These are phyloP conservation scores for Entoloma clypeatum DNA, from an alignment of 1,284 basidiomycete species.

Conservation along the genomic window DNA sequence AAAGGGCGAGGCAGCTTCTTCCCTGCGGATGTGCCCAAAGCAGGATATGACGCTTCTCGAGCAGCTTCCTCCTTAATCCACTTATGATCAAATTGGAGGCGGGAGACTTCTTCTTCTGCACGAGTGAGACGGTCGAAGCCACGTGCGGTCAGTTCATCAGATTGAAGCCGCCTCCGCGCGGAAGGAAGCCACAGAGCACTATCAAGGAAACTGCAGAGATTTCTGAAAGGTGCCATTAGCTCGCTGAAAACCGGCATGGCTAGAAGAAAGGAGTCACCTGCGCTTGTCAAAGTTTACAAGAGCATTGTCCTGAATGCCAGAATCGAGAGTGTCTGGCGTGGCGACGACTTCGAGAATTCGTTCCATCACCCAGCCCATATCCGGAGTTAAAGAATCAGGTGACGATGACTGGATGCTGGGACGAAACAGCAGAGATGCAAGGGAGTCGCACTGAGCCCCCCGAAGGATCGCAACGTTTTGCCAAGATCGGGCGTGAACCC, in stretches of 20 bases:
- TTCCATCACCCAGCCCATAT: conserved; percentile 79
- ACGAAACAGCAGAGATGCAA: conserved; percentile 51
- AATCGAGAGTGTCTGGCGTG: conserved; percentile 66
- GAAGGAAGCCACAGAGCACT: conserved; percentile 43
- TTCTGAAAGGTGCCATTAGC: conserved; percentile 41
- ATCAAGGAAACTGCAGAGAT: conserved; percentile 60
- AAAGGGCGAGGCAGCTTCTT: conserved; percentile 65
- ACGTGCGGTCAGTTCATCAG: conserved; percentile 54
- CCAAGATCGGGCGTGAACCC: conserved; percentile 70
- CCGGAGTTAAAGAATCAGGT: conserved; percentile 56
- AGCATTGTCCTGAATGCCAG: conserved; percentile 45
- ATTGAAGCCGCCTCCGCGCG: conserved; percentile 40
- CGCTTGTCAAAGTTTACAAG: conserved; percentile 80
- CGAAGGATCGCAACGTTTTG: conserved; percentile 59
- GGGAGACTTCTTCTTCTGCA: conserved; percentile 62
- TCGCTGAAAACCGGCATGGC: conserved; percentile 11
- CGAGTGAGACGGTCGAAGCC: conserved; percentile 72
- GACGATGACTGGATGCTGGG: conserved; percentile 43
- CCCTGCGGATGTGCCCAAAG: conserved; percentile 37
- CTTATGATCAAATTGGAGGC: conserved; percentile 61
- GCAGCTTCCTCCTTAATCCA: conserved; percentile 69
- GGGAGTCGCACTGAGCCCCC: conserved; percentile 56
- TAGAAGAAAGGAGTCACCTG: conserved; percentile 40
- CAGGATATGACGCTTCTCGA: conserved; percentile 51
- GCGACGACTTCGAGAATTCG: conserved; percentile 73